These are phyloP conservation scores for Copromyces sp. DNA, from an alignment of 495 filamentous ascomycete genomes.

Conservation along the genomic window DNA sequence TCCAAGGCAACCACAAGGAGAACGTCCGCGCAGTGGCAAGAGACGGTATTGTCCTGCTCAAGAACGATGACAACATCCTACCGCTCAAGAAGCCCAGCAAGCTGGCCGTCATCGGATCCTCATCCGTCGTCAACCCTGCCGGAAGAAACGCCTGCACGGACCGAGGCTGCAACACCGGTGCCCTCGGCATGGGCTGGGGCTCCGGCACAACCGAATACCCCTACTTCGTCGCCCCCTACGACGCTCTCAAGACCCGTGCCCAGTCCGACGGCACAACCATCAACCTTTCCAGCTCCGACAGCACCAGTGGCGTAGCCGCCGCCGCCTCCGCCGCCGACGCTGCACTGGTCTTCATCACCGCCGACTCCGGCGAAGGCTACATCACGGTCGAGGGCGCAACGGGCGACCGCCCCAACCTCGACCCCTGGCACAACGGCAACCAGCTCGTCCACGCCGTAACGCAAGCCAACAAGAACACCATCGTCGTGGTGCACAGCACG, in stretches of 20 bases:
- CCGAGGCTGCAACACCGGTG: conserved; percentile 50
- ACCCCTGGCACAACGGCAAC: conserved; percentile 68
- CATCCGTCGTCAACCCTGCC: conserved; percentile 55
- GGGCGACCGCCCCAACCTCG: conserved; percentile 55
- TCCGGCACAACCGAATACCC: conserved; percentile 48
- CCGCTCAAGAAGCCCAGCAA: conserved; percentile 50
- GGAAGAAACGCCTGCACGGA: conserved; percentile 44
- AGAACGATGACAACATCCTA: conserved; percentile 51
- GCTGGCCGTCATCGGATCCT: conserved; percentile 62
- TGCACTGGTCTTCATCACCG: conserved; percentile 57
- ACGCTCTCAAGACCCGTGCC: conserved; percentile 41
- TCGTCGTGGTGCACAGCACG: conserved; percentile 92
- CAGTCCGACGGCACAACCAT: conserved; percentile 36
- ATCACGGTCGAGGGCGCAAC: conserved; percentile 50
- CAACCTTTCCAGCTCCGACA: conserved; percentile 44
- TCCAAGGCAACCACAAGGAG: conserved; percentile 44
- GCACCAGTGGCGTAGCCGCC: conserved; percentile 32
- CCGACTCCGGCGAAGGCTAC: conserved; percentile 57
- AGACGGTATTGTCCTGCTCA: conserved; percentile 65
- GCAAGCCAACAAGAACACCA: conserved; percentile 50
- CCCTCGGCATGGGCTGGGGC: conserved; percentile 53
- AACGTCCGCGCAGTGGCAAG: conserved; percentile 48
- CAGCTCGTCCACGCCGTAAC: conserved; percentile 57
- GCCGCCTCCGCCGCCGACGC: conserved; percentile 45
- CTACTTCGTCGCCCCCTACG: conserved; percentile 46